Conservation (phyloP, 768 basidiomycete species). For the Termitomyces sp. region DNA sequence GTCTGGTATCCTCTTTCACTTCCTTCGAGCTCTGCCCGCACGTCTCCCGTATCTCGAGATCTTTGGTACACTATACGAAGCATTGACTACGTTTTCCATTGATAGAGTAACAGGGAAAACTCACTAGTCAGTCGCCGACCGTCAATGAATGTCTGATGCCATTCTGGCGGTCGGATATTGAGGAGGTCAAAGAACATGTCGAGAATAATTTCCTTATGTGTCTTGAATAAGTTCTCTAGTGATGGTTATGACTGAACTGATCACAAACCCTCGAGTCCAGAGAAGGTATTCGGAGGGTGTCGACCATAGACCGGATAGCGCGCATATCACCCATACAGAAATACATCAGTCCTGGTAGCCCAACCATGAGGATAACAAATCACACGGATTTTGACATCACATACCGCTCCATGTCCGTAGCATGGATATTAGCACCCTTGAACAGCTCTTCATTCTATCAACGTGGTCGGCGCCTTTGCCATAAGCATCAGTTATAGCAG, state of each 20-base stretch:
- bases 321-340: conserved; percentile 87
- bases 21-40: conserved; percentile 26
- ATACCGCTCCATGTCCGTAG: conserved; percentile 91
- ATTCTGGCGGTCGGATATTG: conserved; percentile 88
- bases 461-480: conserved; percentile 77
- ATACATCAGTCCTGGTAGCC: conserved; percentile 77
- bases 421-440: conserved; percentile 78
- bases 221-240: neutral
- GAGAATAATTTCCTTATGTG: conserved; percentile 77
- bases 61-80: conserved; percentile 60
- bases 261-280: conserved; percentile 73
- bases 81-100: neutral
- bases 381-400: conserved; percentile 19
- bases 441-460: conserved; percentile 75
- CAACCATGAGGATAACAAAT: neutral
- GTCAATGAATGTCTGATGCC: conserved; percentile 91
- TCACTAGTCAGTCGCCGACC: conserved; percentile 84
- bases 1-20: conserved; percentile 50
- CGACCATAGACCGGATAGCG: conserved; percentile 80
- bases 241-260: neutral
- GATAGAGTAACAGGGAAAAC: conserved; percentile 15
- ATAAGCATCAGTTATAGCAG: conserved; percentile 90
- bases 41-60: conserved; percentile 39
- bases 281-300: conserved; percentile 86
- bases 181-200: conserved; percentile 94